Evolutionary conservation across 345 rosid genomes (phyloP), one percentile per base, ranked within the genome.

Genomic region (Eucalyptus albens): DNA sequence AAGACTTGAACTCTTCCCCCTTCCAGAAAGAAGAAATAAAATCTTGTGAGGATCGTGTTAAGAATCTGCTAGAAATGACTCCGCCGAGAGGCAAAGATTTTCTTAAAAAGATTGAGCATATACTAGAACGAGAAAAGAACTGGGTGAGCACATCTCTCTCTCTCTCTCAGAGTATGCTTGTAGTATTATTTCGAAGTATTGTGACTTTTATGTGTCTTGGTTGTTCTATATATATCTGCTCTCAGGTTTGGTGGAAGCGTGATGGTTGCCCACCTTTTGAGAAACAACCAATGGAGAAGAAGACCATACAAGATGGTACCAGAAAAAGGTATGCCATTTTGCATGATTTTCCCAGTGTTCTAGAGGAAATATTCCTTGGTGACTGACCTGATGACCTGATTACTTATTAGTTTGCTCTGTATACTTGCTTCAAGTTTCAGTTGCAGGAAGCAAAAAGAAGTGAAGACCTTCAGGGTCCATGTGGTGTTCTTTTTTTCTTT

Each of bases 221-320:
- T 90, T 88, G 45, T 88, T 33, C 89, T 7, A 15, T 86, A 69
- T 42, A 29, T 11, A 53, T 44, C 50, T 92, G 80, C 88, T 90
- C 60, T 85, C 91, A 98, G 99, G 96, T 96, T 40, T 98, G 99
- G 99, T 98, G 99, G 99, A 98, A 98, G 92, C 97, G 99, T 81
- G 99, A 98, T 93, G 99, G 99, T 65, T 98, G 99, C 90, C 99
- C 92, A 49, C 96, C 99, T 86, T 96, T 97, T 95, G 99, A 97
- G 91, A 98, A 96, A 91, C 99, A 96, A 90, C 97, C 94, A 21
- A 90, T 91, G 62, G 99, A 96, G 91, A 94, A 92, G 88, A 97
- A 94, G 94, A 87, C 92, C 50, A 91, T 91, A 50, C 97, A 88
- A 86, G 97, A 94, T 88, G 98, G 97, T 80, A 91, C 81, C 27